A percentile compares a stretch with the other conserved stretches of the same genome.
Evolutionary conservation across 345 rosid genomes (phyloP).

Genomic region (Mallotus nudiflorus): DNA sequence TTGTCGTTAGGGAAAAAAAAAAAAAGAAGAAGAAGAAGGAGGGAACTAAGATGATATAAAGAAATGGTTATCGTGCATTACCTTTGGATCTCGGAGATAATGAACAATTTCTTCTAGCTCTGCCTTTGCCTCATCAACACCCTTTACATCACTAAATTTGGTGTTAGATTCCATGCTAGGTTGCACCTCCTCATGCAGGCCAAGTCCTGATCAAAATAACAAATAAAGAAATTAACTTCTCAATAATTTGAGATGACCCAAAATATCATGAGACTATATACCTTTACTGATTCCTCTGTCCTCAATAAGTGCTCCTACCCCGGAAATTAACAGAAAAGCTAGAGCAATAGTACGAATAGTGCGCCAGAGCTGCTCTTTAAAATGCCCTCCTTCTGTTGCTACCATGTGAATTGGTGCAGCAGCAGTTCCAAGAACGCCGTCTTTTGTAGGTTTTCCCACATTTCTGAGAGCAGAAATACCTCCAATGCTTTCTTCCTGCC

Average conservation of each 20-base stretch:
- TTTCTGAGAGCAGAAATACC: slow-evolving; percentile 66
- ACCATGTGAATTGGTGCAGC: slow-evolving; percentile 86
- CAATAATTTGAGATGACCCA: slow-evolving; percentile 4
- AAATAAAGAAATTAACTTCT: not conserved
- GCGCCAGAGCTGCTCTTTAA: slow-evolving; percentile 95
- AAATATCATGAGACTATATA: slow-evolving; percentile 13
- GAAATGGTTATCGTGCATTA: slow-evolving; percentile 17
- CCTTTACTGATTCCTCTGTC: slow-evolving; percentile 95
- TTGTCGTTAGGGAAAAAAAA: no score
- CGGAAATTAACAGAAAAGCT: slow-evolving; percentile 83
- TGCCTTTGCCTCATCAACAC: slow-evolving; percentile 97
- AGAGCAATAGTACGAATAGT: slow-evolving; percentile 72
- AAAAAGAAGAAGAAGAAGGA: no score
- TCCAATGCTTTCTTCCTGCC: slow-evolving; percentile 58
- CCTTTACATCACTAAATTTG: slow-evolving; percentile 89
- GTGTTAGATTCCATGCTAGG: slow-evolving; percentile 91
- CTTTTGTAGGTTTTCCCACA: slow-evolving; percentile 67
- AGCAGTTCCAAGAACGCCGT: slow-evolving; percentile 77
- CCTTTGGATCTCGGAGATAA: slow-evolving; percentile 98
- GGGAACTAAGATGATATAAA: not conserved
- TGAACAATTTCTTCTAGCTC: slow-evolving; percentile 97
- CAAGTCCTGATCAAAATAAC: slow-evolving; percentile 56
- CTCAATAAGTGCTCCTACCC: slow-evolving; percentile 86
- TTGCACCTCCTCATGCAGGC: slow-evolving; percentile 92
- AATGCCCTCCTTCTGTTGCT: slow-evolving; percentile 71